These are phyloP conservation scores for Escovopsis sp. DNA, from an alignment of 2,329 filamentous ascomycete genomes.

Conservation along the genomic window DNA sequence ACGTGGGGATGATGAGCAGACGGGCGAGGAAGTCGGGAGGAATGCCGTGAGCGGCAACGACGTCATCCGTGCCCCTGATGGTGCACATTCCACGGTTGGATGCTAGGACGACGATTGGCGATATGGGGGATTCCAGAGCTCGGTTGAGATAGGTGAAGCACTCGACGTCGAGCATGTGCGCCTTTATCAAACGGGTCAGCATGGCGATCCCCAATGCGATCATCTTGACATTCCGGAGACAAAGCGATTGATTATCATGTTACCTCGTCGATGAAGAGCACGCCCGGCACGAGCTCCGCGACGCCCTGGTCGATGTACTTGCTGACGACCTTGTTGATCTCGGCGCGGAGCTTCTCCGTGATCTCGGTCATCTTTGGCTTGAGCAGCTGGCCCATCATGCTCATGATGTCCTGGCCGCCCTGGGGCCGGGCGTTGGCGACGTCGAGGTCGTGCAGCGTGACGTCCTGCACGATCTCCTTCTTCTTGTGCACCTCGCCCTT, in stretches of 20 bases:
- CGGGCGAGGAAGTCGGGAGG: constrained; percentile 87
- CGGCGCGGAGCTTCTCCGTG: constrained; percentile 84
- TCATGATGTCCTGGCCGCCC: constrained; percentile 98
- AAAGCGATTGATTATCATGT: constrained; percentile 9
- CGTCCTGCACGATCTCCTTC: constrained; percentile 98
- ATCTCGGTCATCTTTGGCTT: constrained; percentile 99
- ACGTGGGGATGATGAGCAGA: constrained; percentile 89
- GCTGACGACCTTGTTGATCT: constrained; percentile 99
- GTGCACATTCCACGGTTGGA: constrained; percentile 92
- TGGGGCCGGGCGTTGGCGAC: constrained; percentile 90
- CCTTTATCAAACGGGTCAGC: constrained; percentile 40
- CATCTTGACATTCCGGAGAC: no score
- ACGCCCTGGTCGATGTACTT: constrained; percentile 98
- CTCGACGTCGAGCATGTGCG: constrained; percentile 98
- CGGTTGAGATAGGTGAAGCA: constrained; percentile 98
- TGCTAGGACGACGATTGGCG: constrained; percentile 91
- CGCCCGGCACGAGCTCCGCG: constrained; percentile 92
- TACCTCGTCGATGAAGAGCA: constrained; percentile 97
- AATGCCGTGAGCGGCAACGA: constrained; percentile 81
- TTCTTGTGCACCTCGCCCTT: constrained; percentile 99
- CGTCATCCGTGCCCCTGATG: constrained; percentile 72
- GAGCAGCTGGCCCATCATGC: constrained; percentile 99
- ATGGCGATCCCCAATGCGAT: constrained; percentile 1
- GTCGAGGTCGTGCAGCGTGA: constrained; percentile 91
- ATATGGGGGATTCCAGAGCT: constrained; percentile 88